These are phyloP conservation scores for Saccharum officinarum DNA, from an alignment of 176 grass and related monocot genomes.

Conservation along the genomic window DNA sequence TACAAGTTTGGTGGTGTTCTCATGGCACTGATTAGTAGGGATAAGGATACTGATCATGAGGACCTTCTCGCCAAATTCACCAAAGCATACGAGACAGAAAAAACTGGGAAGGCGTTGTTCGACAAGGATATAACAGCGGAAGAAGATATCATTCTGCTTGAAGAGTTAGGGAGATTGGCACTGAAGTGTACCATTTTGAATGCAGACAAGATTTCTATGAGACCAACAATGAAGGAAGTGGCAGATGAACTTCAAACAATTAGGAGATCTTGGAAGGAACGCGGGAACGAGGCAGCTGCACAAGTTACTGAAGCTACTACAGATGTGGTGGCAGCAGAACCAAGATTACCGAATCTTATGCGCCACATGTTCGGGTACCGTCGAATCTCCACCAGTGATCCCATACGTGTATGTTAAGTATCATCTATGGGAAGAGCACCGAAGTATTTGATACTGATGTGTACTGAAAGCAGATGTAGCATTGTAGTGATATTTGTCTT, in stretches of 20 bases:
- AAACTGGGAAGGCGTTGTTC: conserved; percentile 10
- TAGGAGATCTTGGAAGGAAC: conserved; percentile 9
- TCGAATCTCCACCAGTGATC: not conserved
- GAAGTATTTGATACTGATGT: not conserved
- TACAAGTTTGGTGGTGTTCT: conserved; percentile 15
- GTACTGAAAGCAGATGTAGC: not conserved
- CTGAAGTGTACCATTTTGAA: not conserved
- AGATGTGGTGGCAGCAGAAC: not conserved
- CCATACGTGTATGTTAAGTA: not conserved
- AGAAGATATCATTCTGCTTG: not conserved
- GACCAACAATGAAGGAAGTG: conserved; percentile 33
- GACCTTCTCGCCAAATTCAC: not conserved
- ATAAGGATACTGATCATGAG: not conserved
- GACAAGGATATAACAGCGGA: not conserved
- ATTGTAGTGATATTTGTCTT: not conserved
- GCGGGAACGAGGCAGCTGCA: too few species aligned
- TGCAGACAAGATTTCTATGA: not conserved
- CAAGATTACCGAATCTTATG: conserved; percentile 21
- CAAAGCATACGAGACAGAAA: not conserved
- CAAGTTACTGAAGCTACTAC: not conserved
- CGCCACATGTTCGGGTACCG: conserved; percentile 23
- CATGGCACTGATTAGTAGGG: not conserved
- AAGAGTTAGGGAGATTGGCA: conserved; percentile 9
- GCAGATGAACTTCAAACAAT: not conserved
- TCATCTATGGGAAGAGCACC: not conserved